Conservation (phyloP, 768 basidiomycete genomes). For the Phaeotremella fagi region DNA sequence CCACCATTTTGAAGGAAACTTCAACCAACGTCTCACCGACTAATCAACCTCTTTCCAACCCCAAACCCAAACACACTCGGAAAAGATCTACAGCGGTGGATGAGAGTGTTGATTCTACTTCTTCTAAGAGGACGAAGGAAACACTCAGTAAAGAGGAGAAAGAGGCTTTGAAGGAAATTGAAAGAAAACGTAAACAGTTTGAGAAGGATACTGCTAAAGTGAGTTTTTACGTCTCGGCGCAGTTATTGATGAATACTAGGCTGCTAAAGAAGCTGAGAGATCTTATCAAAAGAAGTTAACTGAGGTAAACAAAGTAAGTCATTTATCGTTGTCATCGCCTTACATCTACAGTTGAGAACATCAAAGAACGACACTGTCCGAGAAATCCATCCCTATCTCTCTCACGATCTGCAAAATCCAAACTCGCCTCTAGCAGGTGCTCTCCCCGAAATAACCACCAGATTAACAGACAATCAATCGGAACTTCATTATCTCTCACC, state of each 20-base stretch:
- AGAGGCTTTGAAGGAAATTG: constrained; percentile 21
- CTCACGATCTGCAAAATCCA: constrained; percentile 24
- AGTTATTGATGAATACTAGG: constrained; percentile 7
- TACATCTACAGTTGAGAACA: constrained; percentile 20
- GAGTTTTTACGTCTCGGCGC: background rate
- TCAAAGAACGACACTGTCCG: constrained; percentile 40
- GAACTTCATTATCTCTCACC: constrained; percentile 14
- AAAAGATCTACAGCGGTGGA: no score
- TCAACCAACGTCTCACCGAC: background rate
- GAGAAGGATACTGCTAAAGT: constrained; percentile 26
- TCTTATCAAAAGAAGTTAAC: constrained; percentile 34
- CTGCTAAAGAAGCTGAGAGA: constrained; percentile 28
- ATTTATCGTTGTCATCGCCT: background rate
- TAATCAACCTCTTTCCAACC: no score
- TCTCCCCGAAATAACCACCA: constrained; percentile 29
- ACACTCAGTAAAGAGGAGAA: constrained; percentile 17
- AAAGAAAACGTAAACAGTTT: constrained; percentile 25
- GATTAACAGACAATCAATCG: constrained; percentile 29
- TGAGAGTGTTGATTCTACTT: no score
- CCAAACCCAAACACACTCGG: no score
- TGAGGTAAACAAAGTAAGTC: constrained; percentile 37
- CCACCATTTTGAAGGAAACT: background rate
- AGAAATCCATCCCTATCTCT: constrained; percentile 40
- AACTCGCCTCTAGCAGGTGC: constrained; percentile 36
- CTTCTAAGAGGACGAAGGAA: background rate